Evolutionary conservation across 805 yeast genomes (phyloP).

Genomic region (Limtongia smithiae): DNA sequence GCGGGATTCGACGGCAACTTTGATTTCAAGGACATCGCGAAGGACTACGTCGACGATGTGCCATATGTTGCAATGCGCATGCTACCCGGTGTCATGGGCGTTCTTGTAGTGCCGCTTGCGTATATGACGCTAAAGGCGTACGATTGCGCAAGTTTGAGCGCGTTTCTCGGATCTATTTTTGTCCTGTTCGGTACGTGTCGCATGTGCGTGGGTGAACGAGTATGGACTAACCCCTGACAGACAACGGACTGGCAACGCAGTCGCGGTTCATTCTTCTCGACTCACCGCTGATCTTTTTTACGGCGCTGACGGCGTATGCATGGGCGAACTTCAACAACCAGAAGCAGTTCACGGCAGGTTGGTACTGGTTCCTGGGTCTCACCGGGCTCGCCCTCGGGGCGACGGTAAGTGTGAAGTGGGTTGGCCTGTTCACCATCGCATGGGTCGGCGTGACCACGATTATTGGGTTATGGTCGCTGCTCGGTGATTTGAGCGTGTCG

Average conservation of each 20-base stretch:
- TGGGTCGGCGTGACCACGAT: slow-evolving; percentile 58
- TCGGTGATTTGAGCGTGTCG: slow-evolving; percentile 58
- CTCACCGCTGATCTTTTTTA: slow-evolving; percentile 43
- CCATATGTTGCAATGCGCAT: slow-evolving; percentile 57
- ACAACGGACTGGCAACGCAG: slow-evolving; percentile 61
- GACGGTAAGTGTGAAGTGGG: slow-evolving; percentile 60
- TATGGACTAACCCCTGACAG: slow-evolving; percentile 4
- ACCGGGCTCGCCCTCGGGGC: slow-evolving; percentile 53
- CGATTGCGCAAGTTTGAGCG: slow-evolving; percentile 50
- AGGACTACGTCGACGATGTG: slow-evolving; percentile 41
- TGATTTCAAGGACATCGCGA: slow-evolving; percentile 46
- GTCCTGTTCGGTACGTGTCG: slow-evolving; percentile 45
- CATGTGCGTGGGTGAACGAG: not conserved
- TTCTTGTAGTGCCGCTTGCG: slow-evolving; percentile 49
- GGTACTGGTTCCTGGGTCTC: slow-evolving; percentile 51
- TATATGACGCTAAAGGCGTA: slow-evolving; percentile 54
- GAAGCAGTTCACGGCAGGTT: slow-evolving; percentile 45
- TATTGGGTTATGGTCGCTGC: slow-evolving; percentile 58
- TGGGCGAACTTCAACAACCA: slow-evolving; percentile 49
- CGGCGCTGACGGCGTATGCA: slow-evolving; percentile 48
- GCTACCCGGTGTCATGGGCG: slow-evolving; percentile 55
- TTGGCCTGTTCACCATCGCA: slow-evolving; percentile 61
- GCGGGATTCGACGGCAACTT: slow-evolving; percentile 52
- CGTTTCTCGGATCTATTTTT: slow-evolving; percentile 51
- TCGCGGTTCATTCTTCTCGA: slow-evolving; percentile 52